These are phyloP conservation scores for Exserohilum rostratum DNA, from an alignment of 2,329 filamentous ascomycete genomes.

Conservation along the genomic window DNA sequence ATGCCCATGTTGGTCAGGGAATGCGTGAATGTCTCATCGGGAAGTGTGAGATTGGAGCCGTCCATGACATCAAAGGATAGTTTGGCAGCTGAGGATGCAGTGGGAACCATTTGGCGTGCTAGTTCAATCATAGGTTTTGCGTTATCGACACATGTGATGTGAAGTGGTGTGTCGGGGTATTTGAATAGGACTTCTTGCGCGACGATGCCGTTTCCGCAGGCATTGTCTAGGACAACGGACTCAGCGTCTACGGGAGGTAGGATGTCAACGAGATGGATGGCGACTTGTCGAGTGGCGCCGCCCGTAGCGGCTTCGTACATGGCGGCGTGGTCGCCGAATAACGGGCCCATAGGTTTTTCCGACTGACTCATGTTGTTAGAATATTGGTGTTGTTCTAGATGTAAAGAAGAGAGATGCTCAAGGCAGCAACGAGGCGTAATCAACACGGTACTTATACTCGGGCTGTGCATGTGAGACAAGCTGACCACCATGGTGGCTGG, in stretches of 20 bases:
- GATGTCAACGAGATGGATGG: slow-evolving; percentile 18
- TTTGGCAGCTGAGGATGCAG: not conserved
- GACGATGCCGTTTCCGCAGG: slow-evolving; percentile 33
- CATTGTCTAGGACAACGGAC: slow-evolving; percentile 34
- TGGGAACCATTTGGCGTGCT: slow-evolving; percentile 2
- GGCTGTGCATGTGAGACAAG: not conserved
- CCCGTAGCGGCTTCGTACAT: slow-evolving; percentile 24
- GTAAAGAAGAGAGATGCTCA: not conserved
- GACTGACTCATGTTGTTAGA: not conserved
- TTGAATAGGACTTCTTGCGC: slow-evolving; percentile 22
- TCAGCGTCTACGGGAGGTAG: slow-evolving; percentile 14
- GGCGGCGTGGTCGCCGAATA: not conserved
- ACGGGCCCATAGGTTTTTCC: not conserved
- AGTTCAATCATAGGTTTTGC: slow-evolving; percentile 16
- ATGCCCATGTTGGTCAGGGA: slow-evolving; percentile 50
- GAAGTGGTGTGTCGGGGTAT: not conserved
- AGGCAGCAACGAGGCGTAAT: not conserved
- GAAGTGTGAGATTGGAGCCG: slow-evolving; percentile 20
- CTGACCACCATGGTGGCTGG: slow-evolving; percentile 3
- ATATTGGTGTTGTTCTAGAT: not conserved
- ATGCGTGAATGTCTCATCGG: slow-evolving; percentile 44
- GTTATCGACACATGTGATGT: slow-evolving; percentile 17
- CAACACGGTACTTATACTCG: not conserved
- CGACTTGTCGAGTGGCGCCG: slow-evolving; percentile 23
- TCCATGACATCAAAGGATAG: slow-evolving; percentile 5